phyloP scores from a whole-genome alignment of 768 basidiomycete genomes.

The Glaciozyma martinii region DNA sequence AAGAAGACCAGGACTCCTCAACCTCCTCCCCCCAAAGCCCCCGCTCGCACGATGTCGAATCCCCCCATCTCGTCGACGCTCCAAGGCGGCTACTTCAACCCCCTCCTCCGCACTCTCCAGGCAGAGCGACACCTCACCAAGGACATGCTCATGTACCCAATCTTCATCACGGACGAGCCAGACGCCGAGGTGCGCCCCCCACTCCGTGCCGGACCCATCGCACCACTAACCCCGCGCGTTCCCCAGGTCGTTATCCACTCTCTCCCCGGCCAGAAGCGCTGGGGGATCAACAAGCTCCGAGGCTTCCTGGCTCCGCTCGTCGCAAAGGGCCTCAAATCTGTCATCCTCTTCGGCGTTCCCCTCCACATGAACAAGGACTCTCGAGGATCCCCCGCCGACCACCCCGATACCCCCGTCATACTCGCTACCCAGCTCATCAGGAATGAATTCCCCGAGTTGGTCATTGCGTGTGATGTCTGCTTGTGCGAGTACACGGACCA shows the following conservation, averaged over 20 bases:
- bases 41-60: not conserved
- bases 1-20: not conserved
- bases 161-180: conserved; percentile 93
- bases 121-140: conserved; percentile 67
- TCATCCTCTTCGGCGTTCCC: conserved; percentile 92
- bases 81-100: conserved; percentile 86
- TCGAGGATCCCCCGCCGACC: conserved; percentile 80
- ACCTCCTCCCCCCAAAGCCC: no score
- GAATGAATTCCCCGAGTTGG: conserved; percentile 66
- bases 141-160: conserved; percentile 96
- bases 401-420: conserved; percentile 82
- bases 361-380: conserved; percentile 68
- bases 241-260: conserved; percentile 64
- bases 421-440: conserved; percentile 75
- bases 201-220: not conserved
- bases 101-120: conserved; percentile 81
- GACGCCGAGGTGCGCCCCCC: conserved; percentile 54
- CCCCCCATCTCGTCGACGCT: conserved; percentile 23
- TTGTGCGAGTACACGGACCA: conserved; percentile 99
- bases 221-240: not conserved
- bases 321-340: conserved; percentile 76
- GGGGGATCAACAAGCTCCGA: conserved; percentile 91
- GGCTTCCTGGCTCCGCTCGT: conserved; percentile 79
- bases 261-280: conserved; percentile 78
- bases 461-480: conserved; percentile 91